These are phyloP conservation scores for Vitellaria paradoxa DNA, from an alignment of 179 eudicot species.

Conservation along the genomic window DNA sequence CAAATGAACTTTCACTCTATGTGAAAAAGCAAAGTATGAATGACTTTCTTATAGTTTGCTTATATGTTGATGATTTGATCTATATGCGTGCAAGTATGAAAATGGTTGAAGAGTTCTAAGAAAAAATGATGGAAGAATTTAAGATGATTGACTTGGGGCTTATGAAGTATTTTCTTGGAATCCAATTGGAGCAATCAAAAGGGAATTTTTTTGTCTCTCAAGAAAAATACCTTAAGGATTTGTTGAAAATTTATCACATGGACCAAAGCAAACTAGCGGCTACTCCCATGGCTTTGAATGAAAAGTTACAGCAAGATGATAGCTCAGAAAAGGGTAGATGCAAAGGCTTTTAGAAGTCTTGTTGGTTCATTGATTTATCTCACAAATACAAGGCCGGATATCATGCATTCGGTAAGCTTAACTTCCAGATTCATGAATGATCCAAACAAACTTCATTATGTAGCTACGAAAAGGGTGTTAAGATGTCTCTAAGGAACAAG, in stretches of 20 bases:
- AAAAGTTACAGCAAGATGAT: not conserved
- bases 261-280: not conserved
- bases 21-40: too few relatives aligned
- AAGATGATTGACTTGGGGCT: not conserved
- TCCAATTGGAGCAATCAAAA: not conserved
- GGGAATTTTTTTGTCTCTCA: not conserved
- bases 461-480: not conserved
- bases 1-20: not conserved
- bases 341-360: not conserved
- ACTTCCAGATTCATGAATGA: too few relatives aligned
- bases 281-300: conserved; percentile 6
- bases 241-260: not conserved
- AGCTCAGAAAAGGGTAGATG: not conserved
- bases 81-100: not conserved
- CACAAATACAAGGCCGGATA: too few relatives aligned
- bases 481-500: not conserved
- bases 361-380: too few relatives aligned
- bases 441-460: too few relatives aligned
- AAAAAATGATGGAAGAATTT: not conserved
- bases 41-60: not conserved
- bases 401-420: too few relatives aligned
- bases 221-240: not conserved
- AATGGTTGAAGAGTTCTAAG: not conserved
- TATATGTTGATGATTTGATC: too few relatives aligned
- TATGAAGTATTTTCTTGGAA: too few relatives aligned